Evolutionary conservation across 2,329 filamentous ascomycete species (phyloP).

Genomic region (Phyllosticta paracitricarpa): DNA sequence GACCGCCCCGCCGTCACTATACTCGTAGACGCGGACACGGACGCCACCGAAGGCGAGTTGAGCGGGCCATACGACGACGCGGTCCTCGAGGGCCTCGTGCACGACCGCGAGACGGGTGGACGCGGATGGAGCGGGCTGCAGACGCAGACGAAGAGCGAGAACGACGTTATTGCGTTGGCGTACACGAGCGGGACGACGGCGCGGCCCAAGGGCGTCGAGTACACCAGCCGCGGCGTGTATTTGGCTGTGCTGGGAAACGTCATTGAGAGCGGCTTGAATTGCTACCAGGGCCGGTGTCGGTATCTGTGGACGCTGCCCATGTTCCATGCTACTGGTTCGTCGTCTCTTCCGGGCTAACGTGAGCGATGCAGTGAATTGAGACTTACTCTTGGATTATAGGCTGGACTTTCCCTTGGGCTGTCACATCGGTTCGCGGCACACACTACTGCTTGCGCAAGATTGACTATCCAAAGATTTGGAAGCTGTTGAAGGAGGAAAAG

Average conservation of each 20-base stretch:
- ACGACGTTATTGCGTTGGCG: conserved; percentile 73
- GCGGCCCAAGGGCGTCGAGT: conserved; percentile 84
- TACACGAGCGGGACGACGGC: conserved; percentile 94
- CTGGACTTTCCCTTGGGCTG: conserved; percentile 86
- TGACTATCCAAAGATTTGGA: conserved; percentile 90
- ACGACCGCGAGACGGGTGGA: conserved; percentile 56
- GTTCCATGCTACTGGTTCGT: conserved; percentile 54
- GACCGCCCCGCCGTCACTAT: conserved; percentile 55
- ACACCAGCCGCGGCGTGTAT: conserved; percentile 80
- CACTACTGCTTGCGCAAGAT: conserved; percentile 93
- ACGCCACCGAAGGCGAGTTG: conserved; percentile 61
- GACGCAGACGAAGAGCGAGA: conserved; percentile 61
- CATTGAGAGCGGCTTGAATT: conserved; percentile 78
- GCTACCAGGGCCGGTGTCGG: conserved; percentile 56
- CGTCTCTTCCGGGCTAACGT: conserved; percentile 13
- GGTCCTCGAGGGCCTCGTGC: conserved; percentile 65
- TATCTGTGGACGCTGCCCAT: conserved; percentile 91
- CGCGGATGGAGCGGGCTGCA: conserved; percentile 71
- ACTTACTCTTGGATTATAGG: conserved; percentile 18
- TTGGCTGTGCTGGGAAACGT: conserved; percentile 77
- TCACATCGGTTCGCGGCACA: conserved; percentile 88
- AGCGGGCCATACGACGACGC: conserved; percentile 76
- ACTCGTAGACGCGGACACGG: conserved; percentile 77
- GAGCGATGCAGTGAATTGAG: background rate
- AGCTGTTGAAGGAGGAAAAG: conserved; percentile 69